A percentile compares a stretch with the other conserved stretches of the same genome.
These are phyloP conservation scores for Phyllosticta citribraziliensis DNA, from an alignment of 2,329 filamentous ascomycete genomes.

Conservation along the genomic window DNA sequence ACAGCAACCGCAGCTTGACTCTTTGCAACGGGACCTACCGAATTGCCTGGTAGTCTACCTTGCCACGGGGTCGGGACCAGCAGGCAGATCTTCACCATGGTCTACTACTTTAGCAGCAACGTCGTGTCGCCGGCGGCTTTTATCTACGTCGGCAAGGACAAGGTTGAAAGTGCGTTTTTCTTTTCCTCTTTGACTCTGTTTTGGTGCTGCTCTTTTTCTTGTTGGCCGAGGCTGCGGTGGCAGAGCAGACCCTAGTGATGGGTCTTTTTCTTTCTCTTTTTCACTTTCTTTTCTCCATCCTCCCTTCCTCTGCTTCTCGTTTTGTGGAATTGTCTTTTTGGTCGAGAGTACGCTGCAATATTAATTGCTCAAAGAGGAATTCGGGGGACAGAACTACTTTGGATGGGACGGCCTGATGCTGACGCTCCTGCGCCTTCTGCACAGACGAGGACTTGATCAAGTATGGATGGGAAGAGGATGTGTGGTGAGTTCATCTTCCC, in stretches of 20 bases:
- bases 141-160: conserved; percentile 97
- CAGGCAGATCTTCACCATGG: conserved; percentile 47
- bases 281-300: too few species aligned
- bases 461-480: conserved; percentile 86
- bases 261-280: background rate
- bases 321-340: too few species aligned
- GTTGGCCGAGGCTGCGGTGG: background rate
- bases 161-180: conserved; percentile 75
- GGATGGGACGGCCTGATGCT: background rate
- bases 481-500: conserved; percentile 56
- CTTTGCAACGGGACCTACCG: too few species aligned
- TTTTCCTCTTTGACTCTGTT: background rate
- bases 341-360: too few species aligned
- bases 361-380: too few species aligned
- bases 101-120: conserved; percentile 90
- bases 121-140: conserved; percentile 72
- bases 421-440: background rate
- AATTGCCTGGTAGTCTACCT: background rate
- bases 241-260: too few species aligned
- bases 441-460: conserved; percentile 94
- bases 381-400: background rate
- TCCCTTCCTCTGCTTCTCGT: too few species aligned
- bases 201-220: background rate
- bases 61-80: background rate
- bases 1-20: too few species aligned